Conservation (phyloP, 2,329 filamentous ascomycete species). For the Neonectria ditissima region DNA sequence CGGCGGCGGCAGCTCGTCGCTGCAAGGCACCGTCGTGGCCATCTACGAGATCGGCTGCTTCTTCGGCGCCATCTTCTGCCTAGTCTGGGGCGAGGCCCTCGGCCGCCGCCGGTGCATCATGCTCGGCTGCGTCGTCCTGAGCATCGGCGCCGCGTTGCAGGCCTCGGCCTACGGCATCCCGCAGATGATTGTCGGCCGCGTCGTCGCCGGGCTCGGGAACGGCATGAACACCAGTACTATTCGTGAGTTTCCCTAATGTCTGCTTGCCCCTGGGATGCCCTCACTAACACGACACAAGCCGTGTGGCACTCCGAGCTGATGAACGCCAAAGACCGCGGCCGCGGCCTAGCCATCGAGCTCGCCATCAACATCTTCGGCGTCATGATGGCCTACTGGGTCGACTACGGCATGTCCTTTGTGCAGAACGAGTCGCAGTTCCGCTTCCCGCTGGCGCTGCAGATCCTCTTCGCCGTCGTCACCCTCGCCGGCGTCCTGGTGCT, state of each 20-base stretch:
- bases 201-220: slow-evolving; percentile 59
- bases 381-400: slow-evolving; percentile 51
- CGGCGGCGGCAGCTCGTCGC: slow-evolving; percentile 55
- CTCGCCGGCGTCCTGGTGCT: slow-evolving; percentile 50
- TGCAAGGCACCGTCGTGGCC: slow-evolving; percentile 59
- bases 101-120: slow-evolving; percentile 56
- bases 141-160: slow-evolving; percentile 58
- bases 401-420: slow-evolving; percentile 54
- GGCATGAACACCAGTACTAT: slow-evolving; percentile 63
- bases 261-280: background rate
- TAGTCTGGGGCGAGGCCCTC: slow-evolving; percentile 56
- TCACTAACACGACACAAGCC: slow-evolving; percentile 34
- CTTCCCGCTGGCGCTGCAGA: slow-evolving; percentile 59
- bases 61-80: slow-evolving; percentile 56
- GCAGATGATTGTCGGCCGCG: slow-evolving; percentile 58
- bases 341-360: slow-evolving; percentile 46
- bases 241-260: slow-evolving; percentile 40
- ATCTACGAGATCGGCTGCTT: slow-evolving; percentile 63
- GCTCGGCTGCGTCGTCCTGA: slow-evolving; percentile 54
- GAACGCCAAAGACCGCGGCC: slow-evolving; percentile 54
- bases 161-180: slow-evolving; percentile 53
- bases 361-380: slow-evolving; percentile 55
- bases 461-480: slow-evolving; percentile 54
- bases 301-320: slow-evolving; percentile 58
- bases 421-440: slow-evolving; percentile 55